Conservation (phyloP, 176 grass and related monocot genomes). For the Pontederia paniculata region DNA sequence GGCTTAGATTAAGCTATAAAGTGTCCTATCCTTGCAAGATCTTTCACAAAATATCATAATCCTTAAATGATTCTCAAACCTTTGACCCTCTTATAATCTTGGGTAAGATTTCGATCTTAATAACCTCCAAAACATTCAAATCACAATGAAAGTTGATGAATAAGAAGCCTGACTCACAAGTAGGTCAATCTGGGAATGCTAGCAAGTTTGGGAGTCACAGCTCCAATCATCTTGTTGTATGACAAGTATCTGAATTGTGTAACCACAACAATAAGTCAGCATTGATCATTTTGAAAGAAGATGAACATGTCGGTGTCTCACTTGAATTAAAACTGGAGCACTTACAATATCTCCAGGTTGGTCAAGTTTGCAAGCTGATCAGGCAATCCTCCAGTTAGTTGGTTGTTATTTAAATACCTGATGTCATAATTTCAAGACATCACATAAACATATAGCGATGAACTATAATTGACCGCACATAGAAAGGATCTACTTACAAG, state of each 20-base stretch:
- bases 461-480: neutral
- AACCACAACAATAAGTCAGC: no score
- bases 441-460: neutral
- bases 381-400: slow-evolving; percentile 72
- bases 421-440: neutral
- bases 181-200: slow-evolving; percentile 78
- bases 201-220: slow-evolving; percentile 62
- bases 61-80: no score
- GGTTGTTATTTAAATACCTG: slow-evolving; percentile 86
- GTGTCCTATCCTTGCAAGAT: no score
- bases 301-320: neutral
- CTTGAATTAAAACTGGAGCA: slow-evolving; percentile 1
- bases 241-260: slow-evolving; percentile 46
- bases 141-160: neutral
- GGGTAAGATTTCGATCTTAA: neutral
- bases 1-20: no score
- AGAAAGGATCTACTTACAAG: slow-evolving; percentile 43
- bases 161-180: slow-evolving; percentile 46
- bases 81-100: no score
- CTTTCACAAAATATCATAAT: no score
- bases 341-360: slow-evolving; percentile 91
- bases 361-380: slow-evolving; percentile 94
- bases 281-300: neutral
- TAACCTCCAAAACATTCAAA: neutral
- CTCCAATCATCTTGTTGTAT: slow-evolving; percentile 76